Evolutionary conservation across 2,329 filamentous ascomycete genomes (phyloP), one percentile per base, ranked within the genome.

Genomic region (Pseudovirgaria hyperparasitica): DNA sequence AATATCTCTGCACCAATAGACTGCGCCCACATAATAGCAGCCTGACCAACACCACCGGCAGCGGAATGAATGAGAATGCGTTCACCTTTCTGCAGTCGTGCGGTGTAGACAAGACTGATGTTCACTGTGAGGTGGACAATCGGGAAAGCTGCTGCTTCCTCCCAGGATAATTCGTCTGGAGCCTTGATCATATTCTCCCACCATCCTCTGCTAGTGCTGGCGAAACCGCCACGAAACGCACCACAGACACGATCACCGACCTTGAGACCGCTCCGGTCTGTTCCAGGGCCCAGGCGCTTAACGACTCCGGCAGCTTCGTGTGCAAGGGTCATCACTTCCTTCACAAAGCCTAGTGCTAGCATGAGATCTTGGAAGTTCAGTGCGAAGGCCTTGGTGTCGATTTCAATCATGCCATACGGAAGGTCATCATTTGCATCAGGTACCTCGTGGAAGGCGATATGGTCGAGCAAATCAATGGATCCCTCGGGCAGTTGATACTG

Each of bases 1-100:
- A 31, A 50, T 6, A 57, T 39, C 16, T 52, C 34, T 5, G 38
- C 39, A 4, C 38, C 43, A 3, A 28, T 17, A 7, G n/a, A 26
- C 4, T 28, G 21, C 2, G 39, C 38, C 2, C 46, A 23, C 13
- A 38, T 36, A 9, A 48, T 34, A 1, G 41, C 38, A 3, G 39
- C 43, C 3, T 37, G 23, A 1, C 46, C 46, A 1, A 43, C 22
- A 6, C 35, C 37, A 9, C 40, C 32, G 14, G 35, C 9, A 1
- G 28, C 41, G 6, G 14, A 24, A 10, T 44, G 39, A n/a, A 47
- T 45, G 4, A 47, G 29, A 10, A 44, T 19, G 6, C 7, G 22
- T 18, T 41, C 10, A 8, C 32, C 30, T 18, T 32, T 35, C 6
- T 19, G 9, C 9, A 42, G 31, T 2, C 39, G 35, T 1, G 35